phyloP scores from a whole-genome alignment of 441 rosid species.

The Pelargonium fulgidum region DNA sequence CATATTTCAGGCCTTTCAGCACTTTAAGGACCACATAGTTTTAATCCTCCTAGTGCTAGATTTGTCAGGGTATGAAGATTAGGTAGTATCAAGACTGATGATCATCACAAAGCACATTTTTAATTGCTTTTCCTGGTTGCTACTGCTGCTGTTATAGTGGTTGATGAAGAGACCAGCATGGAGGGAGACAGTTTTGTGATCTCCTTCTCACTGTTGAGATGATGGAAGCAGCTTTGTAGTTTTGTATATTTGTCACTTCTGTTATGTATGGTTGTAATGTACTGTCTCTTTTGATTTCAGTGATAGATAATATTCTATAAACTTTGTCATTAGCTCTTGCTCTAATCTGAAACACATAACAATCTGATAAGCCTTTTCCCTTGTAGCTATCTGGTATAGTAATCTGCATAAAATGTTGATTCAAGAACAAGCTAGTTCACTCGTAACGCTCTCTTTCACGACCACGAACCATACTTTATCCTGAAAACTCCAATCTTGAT shows the following conservation, averaged over 20 bases:
- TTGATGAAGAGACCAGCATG: conserved; percentile 18
- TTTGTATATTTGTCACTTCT: conserved; percentile 22
- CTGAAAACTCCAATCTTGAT: no score
- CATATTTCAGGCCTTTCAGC: conserved; percentile 1
- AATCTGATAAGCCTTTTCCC: no score
- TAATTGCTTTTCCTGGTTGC: not conserved
- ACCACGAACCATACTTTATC: no score
- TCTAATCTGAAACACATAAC: no score
- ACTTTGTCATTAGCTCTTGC: no score
- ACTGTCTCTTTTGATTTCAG: conserved; percentile 2
- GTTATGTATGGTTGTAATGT: conserved; percentile 17
- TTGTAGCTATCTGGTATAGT: no score
- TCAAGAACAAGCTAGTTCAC: no score
- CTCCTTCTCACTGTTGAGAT: conserved; percentile 42
- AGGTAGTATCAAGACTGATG: not conserved
- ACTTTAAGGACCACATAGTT: no score
- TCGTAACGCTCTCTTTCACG: no score
- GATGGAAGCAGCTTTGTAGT: conserved; percentile 23
- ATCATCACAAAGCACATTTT: conserved; percentile 3
- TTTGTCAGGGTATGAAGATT: no score
- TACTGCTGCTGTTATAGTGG: conserved; percentile 16
- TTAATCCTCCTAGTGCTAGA: no score
- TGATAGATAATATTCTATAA: conserved; percentile 5
- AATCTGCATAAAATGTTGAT: no score
- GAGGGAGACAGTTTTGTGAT: conserved; percentile 69